Conservation (phyloP, 305 asterid species). For the Fraxinus xanthoxyloides region DNA sequence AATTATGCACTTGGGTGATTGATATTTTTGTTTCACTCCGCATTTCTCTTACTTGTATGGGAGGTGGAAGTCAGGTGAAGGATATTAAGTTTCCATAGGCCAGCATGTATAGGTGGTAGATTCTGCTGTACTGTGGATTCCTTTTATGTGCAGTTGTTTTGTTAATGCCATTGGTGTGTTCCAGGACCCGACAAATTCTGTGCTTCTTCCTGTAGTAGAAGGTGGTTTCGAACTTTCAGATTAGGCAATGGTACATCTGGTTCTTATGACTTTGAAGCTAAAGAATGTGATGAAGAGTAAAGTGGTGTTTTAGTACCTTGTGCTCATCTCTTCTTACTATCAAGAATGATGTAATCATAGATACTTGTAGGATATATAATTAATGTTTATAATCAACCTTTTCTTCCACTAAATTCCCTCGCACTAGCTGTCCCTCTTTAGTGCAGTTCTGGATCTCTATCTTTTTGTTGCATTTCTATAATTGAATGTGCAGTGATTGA, state of each 20-base stretch:
- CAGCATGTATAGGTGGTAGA: not conserved
- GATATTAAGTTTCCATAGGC: not conserved
- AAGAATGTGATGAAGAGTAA: not conserved
- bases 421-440: not conserved
- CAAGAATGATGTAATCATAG: not conserved
- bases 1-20: not conserved
- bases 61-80: slow-evolving; percentile 1
- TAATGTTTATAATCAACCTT: not conserved
- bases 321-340: not conserved
- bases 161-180: not conserved
- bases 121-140: not conserved
- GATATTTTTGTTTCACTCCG: not conserved
- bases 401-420: not conserved
- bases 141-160: not conserved
- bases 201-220: not conserved
- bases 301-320: not conserved
- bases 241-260: not conserved
- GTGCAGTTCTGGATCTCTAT: not conserved
- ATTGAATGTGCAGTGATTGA: not conserved
- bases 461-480: not conserved
- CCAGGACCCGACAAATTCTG: not conserved
- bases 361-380: not conserved
- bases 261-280: not conserved
- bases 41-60: not conserved
- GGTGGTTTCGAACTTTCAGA: not conserved